Conservation (phyloP, 2,329 filamentous ascomycete species). For the Intubia oerlemansii region DNA sequence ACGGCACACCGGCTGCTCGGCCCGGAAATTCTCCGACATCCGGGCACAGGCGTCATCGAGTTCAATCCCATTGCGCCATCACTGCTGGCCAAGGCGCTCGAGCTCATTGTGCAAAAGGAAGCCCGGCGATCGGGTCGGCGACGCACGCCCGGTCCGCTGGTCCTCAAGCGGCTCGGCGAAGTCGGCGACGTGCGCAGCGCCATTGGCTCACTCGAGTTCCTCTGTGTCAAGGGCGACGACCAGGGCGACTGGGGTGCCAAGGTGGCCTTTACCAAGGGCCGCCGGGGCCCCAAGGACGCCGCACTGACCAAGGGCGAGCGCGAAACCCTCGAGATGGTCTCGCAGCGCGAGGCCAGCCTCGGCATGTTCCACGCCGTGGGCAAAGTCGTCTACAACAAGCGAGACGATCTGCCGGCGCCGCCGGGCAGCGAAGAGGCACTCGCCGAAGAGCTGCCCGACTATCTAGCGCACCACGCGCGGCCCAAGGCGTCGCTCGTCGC, state of each 20-base stretch:
- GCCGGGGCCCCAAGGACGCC: slow-evolving; percentile 33
- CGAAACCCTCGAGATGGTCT: slow-evolving; percentile 61
- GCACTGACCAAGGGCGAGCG: slow-evolving; percentile 54
- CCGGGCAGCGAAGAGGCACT: slow-evolving; percentile 16
- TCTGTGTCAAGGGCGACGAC: slow-evolving; percentile 67
- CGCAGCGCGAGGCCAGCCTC: slow-evolving; percentile 69
- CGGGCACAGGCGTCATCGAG: slow-evolving; percentile 59
- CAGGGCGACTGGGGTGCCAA: slow-evolving; percentile 55
- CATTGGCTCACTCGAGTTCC: slow-evolving; percentile 78
- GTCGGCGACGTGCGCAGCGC: slow-evolving; percentile 85
- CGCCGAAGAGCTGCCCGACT: slow-evolving; percentile 35
- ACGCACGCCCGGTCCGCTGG: slow-evolving; percentile 54
- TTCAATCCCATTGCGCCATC: slow-evolving; percentile 88
- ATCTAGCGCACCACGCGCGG: slow-evolving; percentile 33
- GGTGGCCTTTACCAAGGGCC: slow-evolving; percentile 47
- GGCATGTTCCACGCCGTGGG: slow-evolving; percentile 94
- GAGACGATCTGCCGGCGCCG: slow-evolving; percentile 31
- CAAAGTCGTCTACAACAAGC: slow-evolving; percentile 92
- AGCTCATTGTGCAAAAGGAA: slow-evolving; percentile 67
- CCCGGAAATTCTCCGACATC: slow-evolving; percentile 64
- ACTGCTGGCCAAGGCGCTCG: slow-evolving; percentile 64
- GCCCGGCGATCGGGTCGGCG: slow-evolving; percentile 54
- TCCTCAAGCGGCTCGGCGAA: slow-evolving; percentile 62
- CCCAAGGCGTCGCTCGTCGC: slow-evolving; percentile 42
- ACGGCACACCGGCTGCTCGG: slow-evolving; percentile 82